Evolutionary conservation across 2,329 filamentous ascomycete genomes (phyloP), one percentile per base, ranked within the genome.

Genomic region (Alternaria infectoria): DNA sequence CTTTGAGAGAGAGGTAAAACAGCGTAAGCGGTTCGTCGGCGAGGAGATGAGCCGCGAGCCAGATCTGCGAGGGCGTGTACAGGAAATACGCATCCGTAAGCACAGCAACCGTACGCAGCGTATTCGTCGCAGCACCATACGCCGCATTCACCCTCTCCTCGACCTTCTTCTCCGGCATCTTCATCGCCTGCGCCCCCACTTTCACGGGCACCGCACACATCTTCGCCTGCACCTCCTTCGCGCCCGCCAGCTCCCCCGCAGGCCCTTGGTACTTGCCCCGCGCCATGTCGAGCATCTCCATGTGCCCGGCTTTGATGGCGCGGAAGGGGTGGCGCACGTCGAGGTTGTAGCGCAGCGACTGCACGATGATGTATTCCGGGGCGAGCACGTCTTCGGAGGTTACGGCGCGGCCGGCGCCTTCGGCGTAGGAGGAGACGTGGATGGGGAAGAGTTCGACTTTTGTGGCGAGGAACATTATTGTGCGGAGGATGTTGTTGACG

Each of bases 1-100:
- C 61, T 64, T 85, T 85, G 6, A 80, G 78, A 19, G 71, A 69
- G 19, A 86, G 74, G 71, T 83, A 85, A 69, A 84, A 83, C n/a
- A 75, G 61, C 0, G 80, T 78, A 75, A 96, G 81, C 0, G 86
- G 87, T 44, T 84, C 81, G 76, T 98, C 95, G 0, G 90, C 92
- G 55, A 96, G 86, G 13, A 90, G 85, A 26, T 97, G 81, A 0
- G 94, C 89, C 0, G 93, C 90, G 63, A 98, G 86, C 89, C 94
- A 94, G 77, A 98, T 97, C 79, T 99, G 96, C 23, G 92, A 91
- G 0, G 96, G 96, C 0, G 95, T 95, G 81, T 92, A 98, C 80
- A 97, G 91, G 81, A 98, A 97, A 82, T 98, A 98, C n/a, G 89
- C 93, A 74, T 99, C 96, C 25, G 95, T 97, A 65, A 97, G 86